A percentile compares a stretch with the other conserved stretches of the same genome.
These are phyloP conservation scores for Nakazawaea wyomingensis DNA, from an alignment of 805 yeast species.

Conservation along the genomic window DNA sequence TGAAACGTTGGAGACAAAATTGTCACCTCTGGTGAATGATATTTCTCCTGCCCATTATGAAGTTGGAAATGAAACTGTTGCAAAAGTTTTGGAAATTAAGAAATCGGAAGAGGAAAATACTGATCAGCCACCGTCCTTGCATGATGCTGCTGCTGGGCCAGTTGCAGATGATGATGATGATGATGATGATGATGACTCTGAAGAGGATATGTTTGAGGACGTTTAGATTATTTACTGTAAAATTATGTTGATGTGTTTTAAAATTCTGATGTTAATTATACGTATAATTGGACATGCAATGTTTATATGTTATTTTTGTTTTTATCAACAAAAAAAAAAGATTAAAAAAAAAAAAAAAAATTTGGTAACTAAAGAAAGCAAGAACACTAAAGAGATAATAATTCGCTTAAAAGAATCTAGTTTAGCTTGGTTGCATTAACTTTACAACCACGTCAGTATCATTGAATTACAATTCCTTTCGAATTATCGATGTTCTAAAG, in stretches of 20 bases:
- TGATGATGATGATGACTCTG: slow-evolving; percentile 19
- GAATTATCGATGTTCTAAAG: no score
- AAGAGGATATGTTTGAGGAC: slow-evolving; percentile 24
- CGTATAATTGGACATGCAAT: no score
- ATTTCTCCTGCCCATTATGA: slow-evolving; percentile 1
- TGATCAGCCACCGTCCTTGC: not conserved
- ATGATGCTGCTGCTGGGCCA: not conserved
- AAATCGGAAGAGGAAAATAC: not conserved
- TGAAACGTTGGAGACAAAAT: no score
- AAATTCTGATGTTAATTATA: no score
- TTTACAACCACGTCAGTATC: no score
- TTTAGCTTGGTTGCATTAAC: no score
- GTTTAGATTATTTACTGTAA: not conserved
- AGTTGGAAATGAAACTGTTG: slow-evolving; percentile 1
- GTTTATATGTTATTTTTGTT: no score
- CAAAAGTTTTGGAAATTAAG: not conserved
- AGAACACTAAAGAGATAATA: not conserved
- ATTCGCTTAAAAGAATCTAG: no score
- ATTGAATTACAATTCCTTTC: no score
- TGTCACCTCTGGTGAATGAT: no score
- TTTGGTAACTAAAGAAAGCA: not conserved
- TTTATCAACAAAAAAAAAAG: not conserved
- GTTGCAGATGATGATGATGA: slow-evolving; percentile 9
- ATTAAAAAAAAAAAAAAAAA: no score
- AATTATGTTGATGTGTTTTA: no score